Base-by-base conservation (phyloP, 139 green algal species). In the Nannochloris sp. region DNA sequence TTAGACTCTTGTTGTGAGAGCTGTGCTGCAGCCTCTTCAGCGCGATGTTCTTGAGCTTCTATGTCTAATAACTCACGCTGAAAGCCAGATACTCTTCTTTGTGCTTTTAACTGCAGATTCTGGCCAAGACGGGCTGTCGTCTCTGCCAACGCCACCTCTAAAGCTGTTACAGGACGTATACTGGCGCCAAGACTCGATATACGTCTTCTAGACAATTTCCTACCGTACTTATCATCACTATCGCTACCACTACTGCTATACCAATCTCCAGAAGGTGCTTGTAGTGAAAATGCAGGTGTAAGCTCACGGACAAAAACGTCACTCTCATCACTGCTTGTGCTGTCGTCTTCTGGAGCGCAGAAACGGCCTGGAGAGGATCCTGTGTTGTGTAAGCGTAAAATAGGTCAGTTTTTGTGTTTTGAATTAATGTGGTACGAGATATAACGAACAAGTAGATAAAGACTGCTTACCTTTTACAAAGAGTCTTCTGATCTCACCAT, bases 141-240 rank as follows among this genome's bases (percentile, higher is more conserved):
- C 42, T 84, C 81, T 23, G 56, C 70, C 35, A 89, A 78, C 19
- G 54, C 61, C 42, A 71, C 14, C 57, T 73, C 66, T 4, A 58
- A 48, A 9, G 66, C n/a, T 1, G 66, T 23, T n/a, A 59, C 54
- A 9, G 56, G 66, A 8, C 66, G 66, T 29, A 73, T 37, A 4
- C 64, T 58, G 15, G 29, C 54, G 13, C 4, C 2, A 3, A 36
- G 15, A 5, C 7, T 24, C 31, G 4, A 13, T 7, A 4, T 19
- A 0, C 2, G 38, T 23, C 2, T 4, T 30, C 36, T 23, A 15
- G 46, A 35, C 4, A 42, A 46, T 3, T 24, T 47, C n/a, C 66
- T 59, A 4, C 46, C 54, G 30, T 65, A 45, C 38, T 66, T 59
- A 6, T 55, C 65, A 15, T 62, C 54, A 30, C 54, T 62, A 51